These are phyloP conservation scores for Malus orientalis DNA, from an alignment of 306 rosid genomes.

Conservation along the genomic window DNA sequence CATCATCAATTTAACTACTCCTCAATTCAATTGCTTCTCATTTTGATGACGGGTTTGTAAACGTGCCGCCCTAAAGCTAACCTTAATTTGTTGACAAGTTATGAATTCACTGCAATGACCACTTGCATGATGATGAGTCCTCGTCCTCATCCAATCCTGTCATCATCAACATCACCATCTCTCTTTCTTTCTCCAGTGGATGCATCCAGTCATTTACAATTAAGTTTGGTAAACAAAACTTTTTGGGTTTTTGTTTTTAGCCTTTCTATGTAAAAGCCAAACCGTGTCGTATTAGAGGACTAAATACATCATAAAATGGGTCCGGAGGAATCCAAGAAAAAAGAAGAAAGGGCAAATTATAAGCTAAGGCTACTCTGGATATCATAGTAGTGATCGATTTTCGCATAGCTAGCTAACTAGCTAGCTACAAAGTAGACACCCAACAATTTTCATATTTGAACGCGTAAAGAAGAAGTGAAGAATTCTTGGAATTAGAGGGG, in stretches of 20 bases:
- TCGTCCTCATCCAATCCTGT: neutral
- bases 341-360: neutral
- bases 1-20: no score
- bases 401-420: no score
- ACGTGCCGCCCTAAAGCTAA: neutral
- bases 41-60: no score
- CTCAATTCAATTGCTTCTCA: no score
- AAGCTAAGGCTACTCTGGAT: neutral
- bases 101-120: neutral
- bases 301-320: constrained; percentile 17
- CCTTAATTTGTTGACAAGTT: neutral
- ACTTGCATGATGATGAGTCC: neutral
- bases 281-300: constrained; percentile 49
- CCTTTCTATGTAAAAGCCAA: constrained; percentile 49
- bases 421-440: neutral
- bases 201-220: neutral
- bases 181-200: neutral
- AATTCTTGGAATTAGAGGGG: neutral
- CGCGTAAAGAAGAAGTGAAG: neutral
- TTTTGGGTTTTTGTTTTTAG: neutral
- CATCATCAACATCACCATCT: neutral
- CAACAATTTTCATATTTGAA: neutral
- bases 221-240: neutral
- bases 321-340: constrained; percentile 21
- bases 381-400: neutral